phyloP scores from a whole-genome alignment of 2,329 filamentous ascomycete genomes.

The Emericellopsis atlantica region DNA sequence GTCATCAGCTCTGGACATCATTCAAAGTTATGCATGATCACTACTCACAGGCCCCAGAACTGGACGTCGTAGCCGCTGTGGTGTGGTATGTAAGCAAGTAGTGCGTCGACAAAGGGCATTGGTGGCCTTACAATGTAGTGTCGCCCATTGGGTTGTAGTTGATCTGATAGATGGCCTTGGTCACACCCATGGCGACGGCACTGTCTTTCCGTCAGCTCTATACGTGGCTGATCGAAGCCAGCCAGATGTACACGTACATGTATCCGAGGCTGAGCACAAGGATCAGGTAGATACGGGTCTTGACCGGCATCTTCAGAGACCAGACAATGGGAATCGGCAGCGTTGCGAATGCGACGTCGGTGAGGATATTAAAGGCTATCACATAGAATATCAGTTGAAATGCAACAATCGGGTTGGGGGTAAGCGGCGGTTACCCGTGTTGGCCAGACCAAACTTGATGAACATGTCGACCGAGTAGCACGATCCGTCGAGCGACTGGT shows the following conservation, averaged over 20 bases:
- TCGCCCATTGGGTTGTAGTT: constrained; percentile 1
- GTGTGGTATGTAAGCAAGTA: too few species aligned
- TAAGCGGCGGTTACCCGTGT: neutral
- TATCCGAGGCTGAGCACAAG: constrained; percentile 28
- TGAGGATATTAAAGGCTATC: constrained; percentile 24
- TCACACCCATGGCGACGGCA: constrained; percentile 1
- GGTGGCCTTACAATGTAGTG: constrained; percentile 1
- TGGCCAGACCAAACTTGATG: constrained; percentile 1
- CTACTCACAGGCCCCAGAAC: neutral
- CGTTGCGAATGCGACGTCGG: constrained; percentile 28
- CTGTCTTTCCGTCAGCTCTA: neutral
- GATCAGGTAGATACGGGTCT: constrained; percentile 23
- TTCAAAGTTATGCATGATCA: too few species aligned
- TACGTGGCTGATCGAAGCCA: neutral
- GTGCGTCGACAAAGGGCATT: too few species aligned
- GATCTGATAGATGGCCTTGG: constrained; percentile 2
- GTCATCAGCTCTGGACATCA: neutral
- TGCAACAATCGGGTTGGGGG: neutral
- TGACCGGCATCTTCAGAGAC: constrained; percentile 23
- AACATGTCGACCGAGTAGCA: constrained; percentile 2
- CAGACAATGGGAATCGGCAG: constrained; percentile 28
- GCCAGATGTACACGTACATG: constrained; percentile 12
- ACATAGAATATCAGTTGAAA: neutral
- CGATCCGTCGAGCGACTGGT: constrained; percentile 2
- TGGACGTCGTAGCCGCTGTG: neutral